Percentiles rank a stretch among this genome's conserved stretches.
phyloP scores from a whole-genome alignment of 192 early-diverging fungal genomes.

The Coemansia sp. region DNA sequence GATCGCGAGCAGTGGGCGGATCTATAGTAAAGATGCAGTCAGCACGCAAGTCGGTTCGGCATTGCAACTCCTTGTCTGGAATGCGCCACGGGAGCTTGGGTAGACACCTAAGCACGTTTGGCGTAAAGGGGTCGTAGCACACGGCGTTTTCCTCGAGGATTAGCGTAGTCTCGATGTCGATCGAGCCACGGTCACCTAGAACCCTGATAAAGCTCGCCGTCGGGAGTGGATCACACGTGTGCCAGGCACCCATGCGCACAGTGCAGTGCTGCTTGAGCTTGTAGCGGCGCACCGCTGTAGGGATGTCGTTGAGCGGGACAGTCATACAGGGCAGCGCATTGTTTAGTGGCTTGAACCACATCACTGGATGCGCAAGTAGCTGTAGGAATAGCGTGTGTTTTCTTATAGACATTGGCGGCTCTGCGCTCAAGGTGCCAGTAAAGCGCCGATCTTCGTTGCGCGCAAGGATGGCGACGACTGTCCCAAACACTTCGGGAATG shows the following conservation, averaged over 20 bases:
- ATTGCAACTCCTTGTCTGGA: constrained; percentile 65
- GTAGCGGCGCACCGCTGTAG: not conserved
- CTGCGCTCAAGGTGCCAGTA: constrained; percentile 22
- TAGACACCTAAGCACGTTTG: constrained; percentile 75
- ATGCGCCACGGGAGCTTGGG: constrained; percentile 78
- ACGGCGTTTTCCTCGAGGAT: constrained; percentile 85
- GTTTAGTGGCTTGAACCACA: constrained; percentile 41
- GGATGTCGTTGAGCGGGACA: constrained; percentile 10
- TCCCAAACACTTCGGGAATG: constrained; percentile 31
- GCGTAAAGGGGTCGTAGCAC: constrained; percentile 66
- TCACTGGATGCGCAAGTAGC: not conserved
- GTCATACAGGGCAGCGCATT: constrained; percentile 31
- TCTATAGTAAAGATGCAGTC: constrained; percentile 87
- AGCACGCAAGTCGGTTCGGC: constrained; percentile 74
- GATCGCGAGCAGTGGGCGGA: constrained; percentile 59
- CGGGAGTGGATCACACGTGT: constrained; percentile 16
- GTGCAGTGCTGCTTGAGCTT: constrained; percentile 11
- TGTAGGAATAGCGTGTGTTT: constrained; percentile 13
- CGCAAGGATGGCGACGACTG: constrained; percentile 32
- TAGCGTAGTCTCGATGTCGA: constrained; percentile 78
- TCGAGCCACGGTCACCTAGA: constrained; percentile 76
- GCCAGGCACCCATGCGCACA: constrained; percentile 30
- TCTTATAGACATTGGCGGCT: constrained; percentile 5
- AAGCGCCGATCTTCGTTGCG: constrained; percentile 29
- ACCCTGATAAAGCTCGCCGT: constrained; percentile 32